phyloP scores from a whole-genome alignment of 1,284 basidiomycete genomes.

The Leccinum subrobustum region DNA sequence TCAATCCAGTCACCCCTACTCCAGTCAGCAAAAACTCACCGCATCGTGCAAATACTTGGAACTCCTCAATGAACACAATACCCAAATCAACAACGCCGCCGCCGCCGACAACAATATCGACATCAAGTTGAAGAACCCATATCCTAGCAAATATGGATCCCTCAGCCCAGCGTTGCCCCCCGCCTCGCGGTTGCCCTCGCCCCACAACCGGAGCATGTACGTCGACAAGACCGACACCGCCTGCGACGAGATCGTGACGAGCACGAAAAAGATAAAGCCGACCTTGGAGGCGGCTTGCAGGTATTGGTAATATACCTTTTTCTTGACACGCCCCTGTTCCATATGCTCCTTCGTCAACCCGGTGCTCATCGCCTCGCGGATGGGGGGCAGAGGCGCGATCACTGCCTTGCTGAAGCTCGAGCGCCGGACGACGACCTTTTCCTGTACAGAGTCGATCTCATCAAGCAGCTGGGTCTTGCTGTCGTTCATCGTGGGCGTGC shows the following conservation, averaged over 20 bases:
- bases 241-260: slow-evolving; percentile 57
- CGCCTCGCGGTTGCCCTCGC: slow-evolving; percentile 66
- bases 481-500: slow-evolving; percentile 36
- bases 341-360: slow-evolving; percentile 73
- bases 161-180: slow-evolving; percentile 58
- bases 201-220: slow-evolving; percentile 77
- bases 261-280: slow-evolving; percentile 69
- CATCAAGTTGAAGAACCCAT: slow-evolving; percentile 59
- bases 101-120: slow-evolving; percentile 52
- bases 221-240: slow-evolving; percentile 58
- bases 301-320: slow-evolving; percentile 75
- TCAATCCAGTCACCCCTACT: slow-evolving; percentile 2
- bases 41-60: slow-evolving; percentile 76
- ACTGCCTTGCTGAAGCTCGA: slow-evolving; percentile 50
- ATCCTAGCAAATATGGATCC: slow-evolving; percentile 55
- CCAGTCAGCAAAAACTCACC: slow-evolving; percentile 39
- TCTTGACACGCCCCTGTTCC: slow-evolving; percentile 83
- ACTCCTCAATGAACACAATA: slow-evolving; percentile 76
- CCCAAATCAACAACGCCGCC: slow-evolving; percentile 69
- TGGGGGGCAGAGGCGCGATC: slow-evolving; percentile 36
- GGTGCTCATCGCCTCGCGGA: slow-evolving; percentile 37
- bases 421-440: slow-evolving; percentile 24
- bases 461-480: slow-evolving; percentile 26
- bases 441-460: slow-evolving; percentile 14
- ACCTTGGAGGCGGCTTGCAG: slow-evolving; percentile 75